Evolutionary conservation across 1,284 basidiomycete species (phyloP).

Genomic region (Exsudoporus floridanus): DNA sequence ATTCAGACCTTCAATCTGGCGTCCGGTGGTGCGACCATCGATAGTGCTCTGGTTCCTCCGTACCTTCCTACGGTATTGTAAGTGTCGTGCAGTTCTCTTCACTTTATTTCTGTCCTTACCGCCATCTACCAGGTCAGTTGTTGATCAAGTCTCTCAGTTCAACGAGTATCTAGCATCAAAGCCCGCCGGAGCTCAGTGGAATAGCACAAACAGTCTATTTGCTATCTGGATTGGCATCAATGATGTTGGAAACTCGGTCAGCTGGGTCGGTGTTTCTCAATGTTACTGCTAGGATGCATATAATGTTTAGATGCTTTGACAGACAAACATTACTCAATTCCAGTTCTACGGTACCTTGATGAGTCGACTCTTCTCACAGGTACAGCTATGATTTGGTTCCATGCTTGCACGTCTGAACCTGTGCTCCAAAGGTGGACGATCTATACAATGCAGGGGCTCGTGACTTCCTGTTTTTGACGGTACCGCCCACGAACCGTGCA

Average conservation of each 20-base stretch:
- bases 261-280: conserved; percentile 43
- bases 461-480: conserved; percentile 66
- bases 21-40: conserved; percentile 62
- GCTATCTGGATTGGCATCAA: conserved; percentile 69
- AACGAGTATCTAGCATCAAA: conserved; percentile 49
- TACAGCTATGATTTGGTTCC: conserved; percentile 18
- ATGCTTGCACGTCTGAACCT: neutral
- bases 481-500: conserved; percentile 60
- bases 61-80: conserved; percentile 56
- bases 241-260: conserved; percentile 54
- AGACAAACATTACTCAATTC: conserved; percentile 56
- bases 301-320: neutral
- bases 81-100: conserved; percentile 12
- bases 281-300: neutral
- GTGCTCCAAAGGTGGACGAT: conserved; percentile 46
- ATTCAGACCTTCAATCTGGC: conserved; percentile 62
- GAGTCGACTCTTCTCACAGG: conserved; percentile 57
- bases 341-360: conserved; percentile 54
- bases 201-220: conserved; percentile 55
- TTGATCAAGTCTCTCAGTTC: conserved; percentile 62
- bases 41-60: conserved; percentile 57
- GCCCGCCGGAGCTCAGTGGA: conserved; percentile 53
- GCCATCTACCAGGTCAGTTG: conserved; percentile 47
- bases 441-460: conserved; percentile 56
- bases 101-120: neutral